Conservation (phyloP, 73 alveolate species). For the Paramecium tetraurelia region DNA sequence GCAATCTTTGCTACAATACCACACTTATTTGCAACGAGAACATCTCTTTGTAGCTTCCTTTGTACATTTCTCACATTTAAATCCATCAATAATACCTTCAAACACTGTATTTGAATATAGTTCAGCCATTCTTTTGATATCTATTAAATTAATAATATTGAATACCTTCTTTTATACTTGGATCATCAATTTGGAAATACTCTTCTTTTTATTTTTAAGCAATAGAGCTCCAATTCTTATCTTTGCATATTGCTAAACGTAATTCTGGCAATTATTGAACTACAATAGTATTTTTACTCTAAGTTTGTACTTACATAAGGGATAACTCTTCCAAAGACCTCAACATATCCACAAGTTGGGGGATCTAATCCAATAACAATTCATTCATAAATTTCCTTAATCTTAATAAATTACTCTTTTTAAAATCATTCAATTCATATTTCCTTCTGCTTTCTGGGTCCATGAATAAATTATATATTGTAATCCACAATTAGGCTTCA, state of each 20-base stretch:
- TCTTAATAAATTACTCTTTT: conserved; percentile 93
- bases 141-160: neutral
- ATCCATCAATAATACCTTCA: conserved; percentile 94
- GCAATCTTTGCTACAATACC: conserved; percentile 98
- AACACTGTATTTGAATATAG: conserved; percentile 86
- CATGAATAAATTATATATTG: conserved; percentile 97
- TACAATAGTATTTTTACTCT: conserved; percentile 67
- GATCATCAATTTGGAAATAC: conserved; percentile 67
- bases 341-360: conserved; percentile 90
- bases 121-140: conserved; percentile 78
- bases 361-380: conserved; percentile 95
- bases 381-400: conserved; percentile 97
- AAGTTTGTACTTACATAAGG: conserved; percentile 66
- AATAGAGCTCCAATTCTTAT: conserved; percentile 80
- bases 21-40: conserved; percentile 92
- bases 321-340: conserved; percentile 96
- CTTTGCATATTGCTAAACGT: conserved; percentile 61
- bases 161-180: conserved; percentile 64
- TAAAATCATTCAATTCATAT: conserved; percentile 95
- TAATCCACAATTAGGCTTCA: conserved; percentile 97
- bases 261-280: conserved; percentile 85
- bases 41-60: conserved; percentile 93
- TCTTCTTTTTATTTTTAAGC: conserved; percentile 74
- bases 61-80: conserved; percentile 94
- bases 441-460: conserved; percentile 94